Evolutionary conservation across 805 yeast genomes (phyloP).

Genomic region (Starmerella gropengiesseri): DNA sequence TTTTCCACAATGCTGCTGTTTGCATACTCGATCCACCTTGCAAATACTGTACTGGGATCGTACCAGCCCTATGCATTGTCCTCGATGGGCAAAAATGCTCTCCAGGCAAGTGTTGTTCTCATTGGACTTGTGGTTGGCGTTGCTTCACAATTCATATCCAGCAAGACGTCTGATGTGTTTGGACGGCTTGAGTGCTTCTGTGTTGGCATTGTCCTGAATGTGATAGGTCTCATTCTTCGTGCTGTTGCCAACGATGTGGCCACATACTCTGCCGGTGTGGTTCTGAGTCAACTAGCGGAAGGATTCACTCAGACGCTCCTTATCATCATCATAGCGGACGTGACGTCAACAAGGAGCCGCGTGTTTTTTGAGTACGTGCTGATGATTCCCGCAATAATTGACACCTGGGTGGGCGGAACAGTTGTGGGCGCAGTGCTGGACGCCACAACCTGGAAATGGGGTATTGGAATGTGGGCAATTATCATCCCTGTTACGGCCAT

Average conservation of each 20-base stretch:
- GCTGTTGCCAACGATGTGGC: constrained; percentile 48
- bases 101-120: not conserved
- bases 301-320: constrained; percentile 50
- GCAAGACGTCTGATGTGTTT: constrained; percentile 48
- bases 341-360: constrained; percentile 60
- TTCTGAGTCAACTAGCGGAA: constrained; percentile 44
- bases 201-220: constrained; percentile 43
- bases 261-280: constrained; percentile 53
- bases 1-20: not conserved
- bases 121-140: not conserved
- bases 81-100: not conserved
- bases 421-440: constrained; percentile 28
- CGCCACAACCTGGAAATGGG: constrained; percentile 48
- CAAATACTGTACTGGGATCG: not conserved
- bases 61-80: not conserved
- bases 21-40: not conserved
- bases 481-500: constrained; percentile 54
- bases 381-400: constrained; percentile 58
- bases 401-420: constrained; percentile 65
- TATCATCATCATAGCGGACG: constrained; percentile 50
- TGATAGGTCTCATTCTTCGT: constrained; percentile 51
- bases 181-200: constrained; percentile 47
- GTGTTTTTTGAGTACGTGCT: constrained; percentile 52
- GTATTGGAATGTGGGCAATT: constrained; percentile 69
- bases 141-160: not conserved